Base-by-base conservation (phyloP, 2,329 filamentous ascomycete genomes). In the Colletotrichum agaves region DNA sequence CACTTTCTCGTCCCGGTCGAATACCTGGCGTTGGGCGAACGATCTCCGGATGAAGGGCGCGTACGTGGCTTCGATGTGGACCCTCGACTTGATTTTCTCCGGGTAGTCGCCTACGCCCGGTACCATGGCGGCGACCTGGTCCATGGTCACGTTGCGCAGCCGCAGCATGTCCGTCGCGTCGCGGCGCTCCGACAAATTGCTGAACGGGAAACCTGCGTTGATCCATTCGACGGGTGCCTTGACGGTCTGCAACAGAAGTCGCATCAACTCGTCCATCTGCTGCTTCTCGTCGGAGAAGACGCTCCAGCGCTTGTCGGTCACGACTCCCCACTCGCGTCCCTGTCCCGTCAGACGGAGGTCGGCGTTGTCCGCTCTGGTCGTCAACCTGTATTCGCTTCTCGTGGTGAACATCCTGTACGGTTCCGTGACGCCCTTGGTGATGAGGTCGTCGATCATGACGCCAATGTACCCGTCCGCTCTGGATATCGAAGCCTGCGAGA, bases 321-420 rank as follows among this genome's bases (percentile, higher is more conserved):
- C 89, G 17, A 96, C 87, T 56, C 95, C 94, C 73, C 90, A 92
- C 13, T 85, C 81, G 63, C 91, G 89, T 10, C 93, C 96, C 76
- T 91, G 90, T 33, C 87, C 84, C 0, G 96, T 98, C 33, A 99
- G 88, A 2, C 96, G 90, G 5, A 91, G 79, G 79, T 99, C 96
- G 39, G 96, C 96, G 76, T 99, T 99, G 81, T 99, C 96, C 50
- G 96, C 91, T 70, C 96, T 91, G 2, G 93, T 89, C 47, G 91
- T 93, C 87, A 99, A 94, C 70, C 96, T 92, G 79, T 97, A 99
- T 81, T 99, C 96, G 80, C 92, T 97, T 71, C 96, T 90, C 5
- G 93, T 92, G 2, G 96, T 99, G 82, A 99, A 99, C 94, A 99
- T 98, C 72, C 96, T 90, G 80, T 99, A 99, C 1, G 96, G 96